A percentile compares a stretch with the other conserved stretches of the same genome.
Conservation (phyloP, 179 eudicot genomes). For the Heliamphora pulchella region DNA sequence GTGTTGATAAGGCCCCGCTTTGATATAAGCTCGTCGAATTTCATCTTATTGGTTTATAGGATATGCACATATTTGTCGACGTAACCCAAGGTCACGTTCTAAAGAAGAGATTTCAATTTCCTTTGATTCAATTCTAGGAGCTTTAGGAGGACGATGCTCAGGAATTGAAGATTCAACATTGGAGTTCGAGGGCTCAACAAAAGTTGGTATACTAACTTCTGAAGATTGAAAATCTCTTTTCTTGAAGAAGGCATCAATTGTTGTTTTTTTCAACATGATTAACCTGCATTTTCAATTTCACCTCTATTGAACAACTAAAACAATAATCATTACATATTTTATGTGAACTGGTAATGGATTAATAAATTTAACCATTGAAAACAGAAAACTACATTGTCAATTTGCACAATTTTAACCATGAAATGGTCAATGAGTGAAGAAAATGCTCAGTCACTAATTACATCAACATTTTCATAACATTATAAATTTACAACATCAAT, state of each 20-base stretch:
- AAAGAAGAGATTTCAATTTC: conserved; percentile 11
- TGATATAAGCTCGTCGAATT: background rate
- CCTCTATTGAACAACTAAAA: no score
- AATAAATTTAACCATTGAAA: no score
- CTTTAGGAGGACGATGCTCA: background rate
- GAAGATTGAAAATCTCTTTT: background rate
- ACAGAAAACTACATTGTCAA: no score
- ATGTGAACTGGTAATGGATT: no score
- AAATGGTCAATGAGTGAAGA: no score
- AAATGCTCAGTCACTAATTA: no score
- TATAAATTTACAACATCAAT: no score
- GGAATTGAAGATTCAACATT: background rate
- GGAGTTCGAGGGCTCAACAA: background rate
- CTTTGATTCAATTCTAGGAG: background rate
- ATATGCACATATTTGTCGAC: background rate
- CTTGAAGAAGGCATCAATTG: background rate
- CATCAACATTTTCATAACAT: no score
- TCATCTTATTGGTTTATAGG: background rate
- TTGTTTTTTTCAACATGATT: background rate
- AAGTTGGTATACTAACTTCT: background rate
- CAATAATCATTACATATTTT: no score
- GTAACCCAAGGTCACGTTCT: background rate
- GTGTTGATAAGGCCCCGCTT: background rate
- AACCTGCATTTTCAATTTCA: background rate
- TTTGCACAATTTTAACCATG: no score